Base-by-base conservation (phyloP, 306 rosid species). In the Fagus crenata region DNA sequence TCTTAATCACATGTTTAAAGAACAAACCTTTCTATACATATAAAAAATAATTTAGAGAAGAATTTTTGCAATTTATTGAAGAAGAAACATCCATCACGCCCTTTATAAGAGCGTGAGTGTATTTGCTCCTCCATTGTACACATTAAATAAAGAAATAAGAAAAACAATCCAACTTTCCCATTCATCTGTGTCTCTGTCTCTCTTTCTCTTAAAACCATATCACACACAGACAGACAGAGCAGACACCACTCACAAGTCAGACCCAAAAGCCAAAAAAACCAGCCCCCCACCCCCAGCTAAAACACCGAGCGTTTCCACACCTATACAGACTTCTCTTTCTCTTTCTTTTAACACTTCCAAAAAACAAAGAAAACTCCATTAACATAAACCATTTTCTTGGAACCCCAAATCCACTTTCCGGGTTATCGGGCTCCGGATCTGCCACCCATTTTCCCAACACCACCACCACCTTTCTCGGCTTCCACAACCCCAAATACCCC, bases 371-470 rank as follows among this genome's bases (percentile, higher is more conserved):
- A 46, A 46, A 46, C 8, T 7, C 51, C 51, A 46, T 46, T 46
- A 9, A 46, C 51, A 46, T 7, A 46, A 46, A 46, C 51, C 8
- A 46, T 76, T 61, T 58, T 61, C 71, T 75, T 31, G 89, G 83
- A 75, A 76, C 78, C 82, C 67, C 71, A 72, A 82, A 53, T 74
- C 64, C 84, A 80, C 65, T 72, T 82, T 81, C 83, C 87, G 78
- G 80, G 74, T 82, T 73, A 83, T 86, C 86, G 92, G 78, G 84
- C 72, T 81, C 64, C 78, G 81, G 76, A 80, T 79, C 85, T 84
- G 77, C 85, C 88, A 80, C 82, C 85, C 91, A 72, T 71, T 87
- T 83, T 74, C 72, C 79, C 63, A 72, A 84, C 88, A 83, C 77
- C 69, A 64, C 69, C 28, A 12, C 71, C 71, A 46, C 75, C 22